phyloP scores from a whole-genome alignment of 768 basidiomycete species.

The Clavaria fumosa region DNA sequence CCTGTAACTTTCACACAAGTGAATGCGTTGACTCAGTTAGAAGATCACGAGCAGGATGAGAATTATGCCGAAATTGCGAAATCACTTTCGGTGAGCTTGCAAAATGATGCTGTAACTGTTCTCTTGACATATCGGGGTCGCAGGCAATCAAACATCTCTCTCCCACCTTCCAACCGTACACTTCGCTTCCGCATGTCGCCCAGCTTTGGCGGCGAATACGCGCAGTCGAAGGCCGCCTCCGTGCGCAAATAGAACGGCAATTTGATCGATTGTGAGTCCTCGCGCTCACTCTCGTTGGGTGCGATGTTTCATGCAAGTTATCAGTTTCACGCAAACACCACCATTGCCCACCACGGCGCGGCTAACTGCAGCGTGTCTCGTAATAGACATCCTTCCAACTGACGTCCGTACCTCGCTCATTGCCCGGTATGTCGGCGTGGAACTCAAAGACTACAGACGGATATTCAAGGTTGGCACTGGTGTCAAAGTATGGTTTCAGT shows the following conservation, averaged over 20 bases:
- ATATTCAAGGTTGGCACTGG: conserved; percentile 57
- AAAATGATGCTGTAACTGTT: neutral
- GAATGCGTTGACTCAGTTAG: conserved; percentile 68
- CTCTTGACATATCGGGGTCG: conserved; percentile 7
- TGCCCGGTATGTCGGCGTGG: conserved; percentile 77
- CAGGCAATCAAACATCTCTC: conserved; percentile 85
- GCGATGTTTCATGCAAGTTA: neutral
- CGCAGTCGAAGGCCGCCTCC: conserved; percentile 70
- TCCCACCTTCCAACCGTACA: conserved; percentile 64
- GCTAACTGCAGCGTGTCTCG: conserved; percentile 74
- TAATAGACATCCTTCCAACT: conserved; percentile 73
- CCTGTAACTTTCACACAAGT: conserved; percentile 28
- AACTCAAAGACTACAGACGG: conserved; percentile 89
- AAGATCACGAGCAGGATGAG: conserved; percentile 61
- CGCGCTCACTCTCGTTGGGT: neutral
- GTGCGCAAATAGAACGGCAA: conserved; percentile 69
- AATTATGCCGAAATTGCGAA: conserved; percentile 76
- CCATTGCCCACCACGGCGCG: conserved; percentile 46
- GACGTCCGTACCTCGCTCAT: conserved; percentile 74
- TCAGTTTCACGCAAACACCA: conserved; percentile 68
- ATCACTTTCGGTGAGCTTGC: conserved; percentile 44
- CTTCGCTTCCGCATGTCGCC: conserved; percentile 58
- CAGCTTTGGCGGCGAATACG: conserved; percentile 69
- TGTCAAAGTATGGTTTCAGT: too few species aligned
- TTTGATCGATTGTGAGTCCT: conserved; percentile 80